Conservation (phyloP, 257 asterid species). For the Solanum chilense region DNA sequence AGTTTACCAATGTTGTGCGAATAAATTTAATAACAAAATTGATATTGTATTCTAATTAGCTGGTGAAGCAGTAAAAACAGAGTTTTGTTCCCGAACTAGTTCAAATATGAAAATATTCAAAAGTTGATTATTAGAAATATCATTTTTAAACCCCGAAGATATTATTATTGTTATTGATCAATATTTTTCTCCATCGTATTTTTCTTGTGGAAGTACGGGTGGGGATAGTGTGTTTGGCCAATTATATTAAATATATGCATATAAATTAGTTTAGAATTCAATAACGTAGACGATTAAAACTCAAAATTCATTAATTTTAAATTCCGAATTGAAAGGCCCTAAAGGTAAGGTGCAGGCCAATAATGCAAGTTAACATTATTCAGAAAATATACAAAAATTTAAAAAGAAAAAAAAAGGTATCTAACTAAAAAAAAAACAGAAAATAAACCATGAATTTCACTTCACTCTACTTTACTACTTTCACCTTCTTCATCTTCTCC, state of each 20-base stretch:
- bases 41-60: neutral
- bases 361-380: neutral
- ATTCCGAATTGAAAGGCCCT: neutral
- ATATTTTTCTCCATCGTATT: too few species aligned
- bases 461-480: neutral
- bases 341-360: neutral
- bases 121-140: too few species aligned
- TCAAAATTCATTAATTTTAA: too few species aligned
- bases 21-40: neutral
- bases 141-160: too few species aligned
- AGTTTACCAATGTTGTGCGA: neutral
- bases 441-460: neutral
- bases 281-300: neutral
- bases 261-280: neutral
- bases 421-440: too few species aligned
- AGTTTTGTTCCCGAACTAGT: neutral
- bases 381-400: constrained; percentile 4
- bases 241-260: neutral
- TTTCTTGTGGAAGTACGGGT: neutral
- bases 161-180: neutral
- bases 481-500: neutral
- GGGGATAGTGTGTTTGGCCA: neutral
- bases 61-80: neutral
- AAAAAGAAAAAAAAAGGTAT: neutral
- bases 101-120: neutral